Evolutionary conservation across 2,329 filamentous ascomycete species (phyloP).

Genomic region (Bipolaris gigantea): DNA sequence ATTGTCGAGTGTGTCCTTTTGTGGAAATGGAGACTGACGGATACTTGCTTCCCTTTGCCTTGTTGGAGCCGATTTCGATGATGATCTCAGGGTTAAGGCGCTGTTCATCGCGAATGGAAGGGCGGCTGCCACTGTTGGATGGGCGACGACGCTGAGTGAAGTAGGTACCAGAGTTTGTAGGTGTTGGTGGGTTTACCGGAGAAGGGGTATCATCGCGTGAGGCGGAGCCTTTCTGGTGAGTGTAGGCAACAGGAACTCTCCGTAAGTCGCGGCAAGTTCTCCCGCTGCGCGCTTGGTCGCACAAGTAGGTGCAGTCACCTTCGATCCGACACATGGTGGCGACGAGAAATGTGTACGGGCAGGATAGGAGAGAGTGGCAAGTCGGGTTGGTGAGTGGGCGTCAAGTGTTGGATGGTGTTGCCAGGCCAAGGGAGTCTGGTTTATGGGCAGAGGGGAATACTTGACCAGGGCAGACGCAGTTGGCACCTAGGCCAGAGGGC

Average conservation of each 20-base stretch:
- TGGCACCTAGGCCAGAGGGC: background rate
- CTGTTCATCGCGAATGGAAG: constrained; percentile 29
- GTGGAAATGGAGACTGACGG: constrained; percentile 20
- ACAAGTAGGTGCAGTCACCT: constrained; percentile 27
- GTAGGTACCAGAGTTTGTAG: constrained; percentile 28
- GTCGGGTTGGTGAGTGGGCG: background rate
- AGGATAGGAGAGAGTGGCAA: background rate
- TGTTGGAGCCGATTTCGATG: constrained; percentile 33
- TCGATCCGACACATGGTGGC: constrained; percentile 39
- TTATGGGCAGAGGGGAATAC: background rate
- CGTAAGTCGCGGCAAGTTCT: constrained; percentile 32
- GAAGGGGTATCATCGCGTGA: constrained; percentile 34
- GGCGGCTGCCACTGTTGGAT: constrained; percentile 27
- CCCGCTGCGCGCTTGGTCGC: constrained; percentile 27
- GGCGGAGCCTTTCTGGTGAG: constrained; percentile 14
- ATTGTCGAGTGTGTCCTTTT: constrained; percentile 31
- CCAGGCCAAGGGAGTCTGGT: background rate
- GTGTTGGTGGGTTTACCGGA: constrained; percentile 39
- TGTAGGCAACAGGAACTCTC: constrained; percentile 30
- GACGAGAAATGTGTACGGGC: background rate
- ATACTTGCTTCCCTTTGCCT: constrained; percentile 31
- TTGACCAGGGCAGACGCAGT: background rate
- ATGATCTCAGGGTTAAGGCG: constrained; percentile 34
- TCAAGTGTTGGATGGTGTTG: background rate
- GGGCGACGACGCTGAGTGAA: constrained; percentile 30